Evolutionary conservation across 1,284 basidiomycete genomes (phyloP).

Genomic region (Naganishia liquefaciens): DNA sequence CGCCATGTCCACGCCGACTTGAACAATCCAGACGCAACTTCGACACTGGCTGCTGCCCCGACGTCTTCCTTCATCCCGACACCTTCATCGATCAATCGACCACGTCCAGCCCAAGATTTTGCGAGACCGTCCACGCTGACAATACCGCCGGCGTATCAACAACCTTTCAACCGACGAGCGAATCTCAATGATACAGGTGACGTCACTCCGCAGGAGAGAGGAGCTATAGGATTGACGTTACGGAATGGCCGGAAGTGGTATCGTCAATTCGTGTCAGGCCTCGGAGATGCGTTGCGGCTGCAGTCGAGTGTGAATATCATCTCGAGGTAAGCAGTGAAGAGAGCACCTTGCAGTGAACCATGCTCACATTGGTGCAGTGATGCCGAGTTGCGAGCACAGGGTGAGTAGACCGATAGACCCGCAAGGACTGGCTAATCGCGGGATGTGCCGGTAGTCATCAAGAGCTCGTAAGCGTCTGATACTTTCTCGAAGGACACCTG

Average conservation of each 20-base stretch:
- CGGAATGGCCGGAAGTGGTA: constrained; percentile 12
- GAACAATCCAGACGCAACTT: constrained; percentile 16
- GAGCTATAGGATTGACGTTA: background rate
- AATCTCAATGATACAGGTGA: too few species aligned
- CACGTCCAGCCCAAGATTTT: background rate
- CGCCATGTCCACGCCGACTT: constrained; percentile 24
- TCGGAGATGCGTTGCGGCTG: constrained; percentile 44
- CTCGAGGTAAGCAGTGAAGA: constrained; percentile 44
- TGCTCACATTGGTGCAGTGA: constrained; percentile 40
- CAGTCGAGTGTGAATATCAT: constrained; percentile 47
- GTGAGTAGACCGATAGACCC: constrained; percentile 14
- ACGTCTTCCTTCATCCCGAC: constrained; percentile 12
- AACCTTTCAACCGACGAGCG: constrained; percentile 5
- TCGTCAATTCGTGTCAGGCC: constrained; percentile 33
- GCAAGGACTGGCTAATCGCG: background rate
- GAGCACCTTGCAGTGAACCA: background rate
- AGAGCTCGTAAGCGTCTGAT: constrained; percentile 43
- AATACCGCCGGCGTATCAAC: constrained; percentile 21
- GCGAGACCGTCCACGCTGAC: constrained; percentile 2
- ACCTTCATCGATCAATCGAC: background rate
- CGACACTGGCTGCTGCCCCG: constrained; percentile 13
- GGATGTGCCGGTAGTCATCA: constrained; percentile 40
- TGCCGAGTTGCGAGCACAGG: constrained; percentile 44
- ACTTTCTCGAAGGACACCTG: background rate
- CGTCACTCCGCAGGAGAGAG: background rate